Conservation (phyloP, 2,329 filamentous ascomycete genomes). For the Exophiala aquamarina region DNA sequence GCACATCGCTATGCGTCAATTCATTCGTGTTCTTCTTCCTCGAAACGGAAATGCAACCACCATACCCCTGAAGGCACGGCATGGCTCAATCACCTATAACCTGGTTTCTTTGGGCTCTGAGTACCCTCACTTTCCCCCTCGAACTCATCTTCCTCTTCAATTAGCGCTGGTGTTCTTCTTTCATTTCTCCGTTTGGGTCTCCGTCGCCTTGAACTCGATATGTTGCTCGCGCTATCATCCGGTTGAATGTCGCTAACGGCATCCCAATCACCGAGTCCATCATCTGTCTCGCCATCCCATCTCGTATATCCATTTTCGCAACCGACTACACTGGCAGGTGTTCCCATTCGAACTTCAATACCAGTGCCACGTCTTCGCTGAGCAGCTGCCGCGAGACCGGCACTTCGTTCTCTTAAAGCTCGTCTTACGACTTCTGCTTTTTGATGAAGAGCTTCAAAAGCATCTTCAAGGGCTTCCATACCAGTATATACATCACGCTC, state of each 20-base stretch:
- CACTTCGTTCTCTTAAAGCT: conserved; percentile 76
- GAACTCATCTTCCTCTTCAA: conserved; percentile 49
- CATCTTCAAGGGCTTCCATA: conserved; percentile 93
- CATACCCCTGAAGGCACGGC: no score
- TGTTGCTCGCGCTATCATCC: conserved; percentile 52
- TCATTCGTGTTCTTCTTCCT: no score
- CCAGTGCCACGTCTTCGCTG: conserved; percentile 42
- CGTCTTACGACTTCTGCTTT: conserved; percentile 79
- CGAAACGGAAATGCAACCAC: no score
- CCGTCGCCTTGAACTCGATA: conserved; percentile 43
- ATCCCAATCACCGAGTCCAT: conserved; percentile 46
- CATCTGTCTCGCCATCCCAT: conserved; percentile 44
- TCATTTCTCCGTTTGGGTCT: conserved; percentile 49
- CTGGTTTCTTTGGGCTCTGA: conserved; percentile 25
- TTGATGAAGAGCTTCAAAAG: conserved; percentile 86
- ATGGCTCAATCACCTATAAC: conserved; percentile 1
- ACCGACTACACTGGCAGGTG: conserved; percentile 36
- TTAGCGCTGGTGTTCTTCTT: conserved; percentile 48
- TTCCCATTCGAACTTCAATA: conserved; percentile 43
- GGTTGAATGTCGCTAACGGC: conserved; percentile 44
- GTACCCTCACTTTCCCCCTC: conserved; percentile 31
- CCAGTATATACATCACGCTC: conserved; percentile 90
- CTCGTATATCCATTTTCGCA: not conserved
- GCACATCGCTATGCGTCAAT: no score
- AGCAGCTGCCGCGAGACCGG: conserved; percentile 62